Base-by-base conservation (phyloP, 2,329 filamentous ascomycete genomes). In the Apiospora koreana region DNA sequence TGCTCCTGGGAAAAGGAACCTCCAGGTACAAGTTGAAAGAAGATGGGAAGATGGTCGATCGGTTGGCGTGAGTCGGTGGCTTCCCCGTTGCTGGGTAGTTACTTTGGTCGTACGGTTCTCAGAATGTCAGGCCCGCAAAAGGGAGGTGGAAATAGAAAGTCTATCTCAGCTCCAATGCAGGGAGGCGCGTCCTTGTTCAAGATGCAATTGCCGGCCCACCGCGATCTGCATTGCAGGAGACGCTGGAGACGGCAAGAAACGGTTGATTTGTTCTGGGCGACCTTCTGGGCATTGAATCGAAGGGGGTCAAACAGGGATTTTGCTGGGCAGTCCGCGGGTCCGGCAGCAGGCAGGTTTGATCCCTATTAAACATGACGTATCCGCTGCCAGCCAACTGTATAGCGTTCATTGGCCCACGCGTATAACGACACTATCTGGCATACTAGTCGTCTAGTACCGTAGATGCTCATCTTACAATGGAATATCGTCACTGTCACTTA, bases 1-100 rank as follows among this genome's bases (percentile, higher is more conserved):
- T 62, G 54, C 54, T 62, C 31, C 23, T 45, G 41, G 64, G 38
- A 66, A 66, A 45, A 66, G 64, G 64, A 45, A 66, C 64, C 25
- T 66, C 12, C 21, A 66, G 64, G 64, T 66, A 66, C 64, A 65
- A 43, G 35, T 3, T 18, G 10, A 45, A 14, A 43, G 64, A 45
- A 35, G 64, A 28, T 28, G 25, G 38, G 64, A 45, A 35, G 64
- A 28, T 28, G 25, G 38, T 10, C 23, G 42, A 41, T 65, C 62
- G 62, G 58, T 28, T 41, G 58, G 50, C 28, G 50, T 58, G 50
- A 31, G 23, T 58, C 31, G 54, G 54, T 31, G 54, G 54, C 54
- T 62, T 62, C 54, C 21, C 54, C 54, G 54, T 62, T 62, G 54
- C 54, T 62, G 50, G 50, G 50, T 21, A n/a, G 35, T 35, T 45